Conservation (phyloP, 345 rosid species). For the Moringa oleifera region DNA sequence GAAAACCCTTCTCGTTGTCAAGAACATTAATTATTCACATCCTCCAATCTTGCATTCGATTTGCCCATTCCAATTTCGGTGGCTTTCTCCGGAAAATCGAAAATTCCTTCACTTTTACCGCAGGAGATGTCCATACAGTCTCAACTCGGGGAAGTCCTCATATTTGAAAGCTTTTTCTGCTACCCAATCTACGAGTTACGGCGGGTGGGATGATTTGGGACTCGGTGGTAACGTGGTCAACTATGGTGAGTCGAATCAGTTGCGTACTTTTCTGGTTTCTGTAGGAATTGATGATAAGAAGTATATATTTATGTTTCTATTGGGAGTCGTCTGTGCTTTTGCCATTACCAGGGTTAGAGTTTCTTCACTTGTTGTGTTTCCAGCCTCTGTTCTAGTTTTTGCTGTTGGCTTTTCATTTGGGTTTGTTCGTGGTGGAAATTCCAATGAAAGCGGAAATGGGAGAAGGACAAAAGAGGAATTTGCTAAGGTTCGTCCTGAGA, state of each 20-base stretch:
- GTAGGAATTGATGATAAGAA: constrained; percentile 44
- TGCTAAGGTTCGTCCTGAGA: constrained; percentile 32
- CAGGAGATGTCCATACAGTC: constrained; percentile 10
- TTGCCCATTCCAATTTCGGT: constrained; percentile 26
- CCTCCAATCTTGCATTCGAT: constrained; percentile 16
- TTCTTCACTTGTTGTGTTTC: constrained; percentile 43
- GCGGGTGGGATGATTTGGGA: constrained; percentile 55
- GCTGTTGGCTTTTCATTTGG: constrained; percentile 54
- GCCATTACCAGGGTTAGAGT: constrained; percentile 50
- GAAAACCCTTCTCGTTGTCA: constrained; percentile 24
- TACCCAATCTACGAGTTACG: constrained; percentile 19
- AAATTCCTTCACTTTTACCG: constrained; percentile 7
- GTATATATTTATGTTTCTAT: constrained; percentile 35
- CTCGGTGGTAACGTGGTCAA: constrained; percentile 21
- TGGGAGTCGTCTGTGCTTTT: constrained; percentile 50
- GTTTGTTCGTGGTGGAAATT: constrained; percentile 40
- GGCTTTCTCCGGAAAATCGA: constrained; percentile 15
- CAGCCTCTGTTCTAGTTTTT: constrained; percentile 52
- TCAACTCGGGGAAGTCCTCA: constrained; percentile 7
- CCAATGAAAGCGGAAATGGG: constrained; percentile 26
- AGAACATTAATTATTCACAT: constrained; percentile 7
- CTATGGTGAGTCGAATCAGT: constrained; percentile 37
- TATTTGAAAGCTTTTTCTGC: constrained; percentile 16
- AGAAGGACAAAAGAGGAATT: constrained; percentile 35
- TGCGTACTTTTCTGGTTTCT: constrained; percentile 42